Evolutionary conservation across 306 rosid genomes (phyloP).

Genomic region (Prunus fruticosa): DNA sequence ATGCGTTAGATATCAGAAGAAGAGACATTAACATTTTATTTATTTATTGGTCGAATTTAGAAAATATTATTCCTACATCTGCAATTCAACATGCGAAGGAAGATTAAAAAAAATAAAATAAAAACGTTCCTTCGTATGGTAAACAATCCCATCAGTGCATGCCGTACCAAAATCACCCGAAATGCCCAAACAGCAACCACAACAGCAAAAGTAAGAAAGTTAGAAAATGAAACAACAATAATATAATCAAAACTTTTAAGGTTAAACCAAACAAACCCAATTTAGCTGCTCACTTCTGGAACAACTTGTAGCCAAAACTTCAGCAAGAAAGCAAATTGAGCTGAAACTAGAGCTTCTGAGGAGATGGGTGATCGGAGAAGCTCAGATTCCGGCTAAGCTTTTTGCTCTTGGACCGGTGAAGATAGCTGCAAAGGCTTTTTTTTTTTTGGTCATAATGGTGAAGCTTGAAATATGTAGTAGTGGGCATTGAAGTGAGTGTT

Average conservation of each 20-base stretch:
- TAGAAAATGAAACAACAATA: too few relatives aligned
- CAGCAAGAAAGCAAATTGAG: neutral
- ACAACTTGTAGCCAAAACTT: neutral
- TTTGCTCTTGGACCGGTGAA: too few relatives aligned
- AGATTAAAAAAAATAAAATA: neutral
- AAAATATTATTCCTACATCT: neutral
- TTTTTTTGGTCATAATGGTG: neutral
- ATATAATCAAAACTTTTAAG: neutral
- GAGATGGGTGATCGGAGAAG: too few relatives aligned
- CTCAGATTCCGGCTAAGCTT: too few relatives aligned
- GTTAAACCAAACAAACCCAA: neutral
- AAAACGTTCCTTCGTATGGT: neutral
- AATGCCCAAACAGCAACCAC: neutral
- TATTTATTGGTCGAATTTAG: neutral
- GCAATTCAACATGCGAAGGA: neutral
- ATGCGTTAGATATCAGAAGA: neutral
- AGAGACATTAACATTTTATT: neutral
- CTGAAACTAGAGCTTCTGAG: too few relatives aligned
- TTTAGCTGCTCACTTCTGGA: neutral
- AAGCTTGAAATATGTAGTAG: neutral
- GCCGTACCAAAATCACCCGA: neutral
- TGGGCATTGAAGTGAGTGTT: slow-evolving; percentile 3
- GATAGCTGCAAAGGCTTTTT: too few relatives aligned
- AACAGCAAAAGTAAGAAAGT: neutral
- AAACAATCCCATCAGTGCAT: neutral